Conservation (phyloP, 2,329 filamentous ascomycete genomes). For the Penicillium sp. region DNA sequence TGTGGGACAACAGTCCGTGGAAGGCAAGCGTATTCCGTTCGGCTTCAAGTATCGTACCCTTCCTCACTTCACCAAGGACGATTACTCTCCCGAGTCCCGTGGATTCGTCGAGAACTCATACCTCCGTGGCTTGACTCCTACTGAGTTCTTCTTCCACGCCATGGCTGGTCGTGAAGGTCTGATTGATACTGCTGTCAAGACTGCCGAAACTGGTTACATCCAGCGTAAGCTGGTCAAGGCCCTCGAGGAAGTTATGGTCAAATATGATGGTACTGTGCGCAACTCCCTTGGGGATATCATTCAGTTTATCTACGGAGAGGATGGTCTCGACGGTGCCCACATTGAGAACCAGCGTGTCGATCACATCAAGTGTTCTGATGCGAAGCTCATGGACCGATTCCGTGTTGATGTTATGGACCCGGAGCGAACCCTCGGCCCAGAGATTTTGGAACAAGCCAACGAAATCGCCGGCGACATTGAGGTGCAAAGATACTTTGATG, state of each 20-base stretch:
- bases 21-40: constrained; percentile 98
- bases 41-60: constrained; percentile 98
- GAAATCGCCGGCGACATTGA: constrained; percentile 85
- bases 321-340: constrained; percentile 86
- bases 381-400: constrained; percentile 76
- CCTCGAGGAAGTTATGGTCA: constrained; percentile 93
- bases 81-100: constrained; percentile 94
- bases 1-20: constrained; percentile 96
- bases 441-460: constrained; percentile 79
- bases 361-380: constrained; percentile 74
- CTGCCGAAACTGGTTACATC: constrained; percentile 97
- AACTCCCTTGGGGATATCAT: constrained; percentile 96
- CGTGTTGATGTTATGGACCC: constrained; percentile 81
- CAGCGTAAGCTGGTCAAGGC: constrained; percentile 98
- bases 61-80: constrained; percentile 98
- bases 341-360: constrained; percentile 94
- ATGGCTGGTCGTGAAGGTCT: constrained; percentile 99
- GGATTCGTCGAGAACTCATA: constrained; percentile 99
- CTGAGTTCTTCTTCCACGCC: constrained; percentile 99
- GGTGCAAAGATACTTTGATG: constrained; percentile 80
- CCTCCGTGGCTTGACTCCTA: constrained; percentile 87
- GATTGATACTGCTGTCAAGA: constrained; percentile 99
- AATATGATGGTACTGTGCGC: constrained; percentile 94
- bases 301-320: constrained; percentile 96
- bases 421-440: constrained; percentile 59